A percentile compares a stretch with the other conserved stretches of the same genome.
Conservation (phyloP, 1,139 yeast species). For the Yamadazyma spencermartinsiae region DNA sequence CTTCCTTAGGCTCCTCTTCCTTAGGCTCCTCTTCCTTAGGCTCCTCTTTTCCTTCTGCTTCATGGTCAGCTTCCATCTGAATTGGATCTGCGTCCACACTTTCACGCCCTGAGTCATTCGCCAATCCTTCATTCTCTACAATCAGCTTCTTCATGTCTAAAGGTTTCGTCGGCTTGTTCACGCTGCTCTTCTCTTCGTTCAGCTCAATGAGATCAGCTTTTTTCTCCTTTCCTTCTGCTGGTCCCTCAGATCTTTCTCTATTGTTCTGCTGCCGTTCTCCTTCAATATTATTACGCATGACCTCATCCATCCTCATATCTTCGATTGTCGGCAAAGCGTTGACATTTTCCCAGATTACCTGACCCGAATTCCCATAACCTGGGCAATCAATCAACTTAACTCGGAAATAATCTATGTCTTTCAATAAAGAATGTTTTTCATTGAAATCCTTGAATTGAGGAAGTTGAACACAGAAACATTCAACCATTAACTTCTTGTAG, state of each 20-base stretch:
- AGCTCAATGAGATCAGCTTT: background rate
- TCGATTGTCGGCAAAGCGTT: conserved; percentile 55
- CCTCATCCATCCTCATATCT: conserved; percentile 47
- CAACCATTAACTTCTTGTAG: conserved; percentile 57
- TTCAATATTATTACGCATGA: conserved; percentile 43
- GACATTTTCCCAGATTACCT: conserved; percentile 64
- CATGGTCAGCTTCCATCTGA: conserved; percentile 9
- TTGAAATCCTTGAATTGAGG: conserved; percentile 52
- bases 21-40: conserved; percentile 9
- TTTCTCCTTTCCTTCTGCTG: background rate
- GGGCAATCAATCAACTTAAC: conserved; percentile 58
- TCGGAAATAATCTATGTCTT: conserved; percentile 66
- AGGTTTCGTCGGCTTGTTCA: too few relatives aligned
- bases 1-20: conserved; percentile 9
- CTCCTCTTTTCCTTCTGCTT: conserved; percentile 12
- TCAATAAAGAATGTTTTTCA: conserved; percentile 54
- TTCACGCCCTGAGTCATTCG: background rate
- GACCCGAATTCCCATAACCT: conserved; percentile 69
- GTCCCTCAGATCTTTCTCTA: background rate
- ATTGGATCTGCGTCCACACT: conserved; percentile 2
- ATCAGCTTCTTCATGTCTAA: conserved; percentile 1
- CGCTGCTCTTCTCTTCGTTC: conserved; percentile 1
- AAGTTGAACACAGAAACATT: conserved; percentile 53
- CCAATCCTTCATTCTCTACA: conserved; percentile 6
- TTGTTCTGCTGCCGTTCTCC: conserved; percentile 9